Conservation (phyloP, 345 rosid species). For the Eutrema heterophyllum region DNA sequence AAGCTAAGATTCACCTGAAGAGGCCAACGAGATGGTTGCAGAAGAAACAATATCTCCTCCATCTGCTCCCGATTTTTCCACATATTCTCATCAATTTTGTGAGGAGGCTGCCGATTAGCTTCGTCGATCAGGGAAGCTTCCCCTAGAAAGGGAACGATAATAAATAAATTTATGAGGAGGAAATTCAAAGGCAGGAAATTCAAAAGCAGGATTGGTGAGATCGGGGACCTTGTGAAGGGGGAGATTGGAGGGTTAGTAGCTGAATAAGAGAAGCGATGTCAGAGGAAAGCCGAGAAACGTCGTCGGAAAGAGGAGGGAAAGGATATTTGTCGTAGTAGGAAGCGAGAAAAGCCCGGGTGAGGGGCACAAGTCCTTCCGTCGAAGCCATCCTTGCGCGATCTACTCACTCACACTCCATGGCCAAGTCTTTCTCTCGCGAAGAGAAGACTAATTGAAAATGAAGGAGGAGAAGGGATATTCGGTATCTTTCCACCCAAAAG, state of each 20-base stretch:
- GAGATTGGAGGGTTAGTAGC: constrained; percentile 44
- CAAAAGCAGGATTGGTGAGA: neutral
- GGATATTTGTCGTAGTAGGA: constrained; percentile 78
- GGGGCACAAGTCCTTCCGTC: constrained; percentile 83
- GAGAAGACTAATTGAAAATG: too few species aligned
- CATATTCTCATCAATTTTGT: constrained; percentile 94
- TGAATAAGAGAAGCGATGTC: constrained; percentile 55
- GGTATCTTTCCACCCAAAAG: neutral
- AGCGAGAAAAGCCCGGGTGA: constrained; percentile 69
- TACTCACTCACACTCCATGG: neutral
- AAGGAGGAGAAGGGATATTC: constrained; percentile 10
- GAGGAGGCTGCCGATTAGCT: constrained; percentile 61
- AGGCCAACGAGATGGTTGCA: constrained; percentile 69
- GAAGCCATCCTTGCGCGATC: constrained; percentile 49
- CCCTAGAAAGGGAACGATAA: constrained; percentile 29
- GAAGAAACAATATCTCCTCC: constrained; percentile 78
- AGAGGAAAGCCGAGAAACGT: constrained; percentile 57
- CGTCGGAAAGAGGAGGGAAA: constrained; percentile 63
- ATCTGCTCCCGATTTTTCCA: constrained; percentile 93
- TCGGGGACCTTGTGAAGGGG: constrained; percentile 59
- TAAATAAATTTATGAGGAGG: neutral
- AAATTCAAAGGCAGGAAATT: neutral
- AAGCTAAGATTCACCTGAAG: constrained; percentile 41
- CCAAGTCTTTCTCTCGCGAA: too few species aligned
- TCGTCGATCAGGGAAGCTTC: constrained; percentile 53